Evolutionary conservation across 164 flowering plant genomes (phyloP).

Genomic region (Stephania yunnanensis): DNA sequence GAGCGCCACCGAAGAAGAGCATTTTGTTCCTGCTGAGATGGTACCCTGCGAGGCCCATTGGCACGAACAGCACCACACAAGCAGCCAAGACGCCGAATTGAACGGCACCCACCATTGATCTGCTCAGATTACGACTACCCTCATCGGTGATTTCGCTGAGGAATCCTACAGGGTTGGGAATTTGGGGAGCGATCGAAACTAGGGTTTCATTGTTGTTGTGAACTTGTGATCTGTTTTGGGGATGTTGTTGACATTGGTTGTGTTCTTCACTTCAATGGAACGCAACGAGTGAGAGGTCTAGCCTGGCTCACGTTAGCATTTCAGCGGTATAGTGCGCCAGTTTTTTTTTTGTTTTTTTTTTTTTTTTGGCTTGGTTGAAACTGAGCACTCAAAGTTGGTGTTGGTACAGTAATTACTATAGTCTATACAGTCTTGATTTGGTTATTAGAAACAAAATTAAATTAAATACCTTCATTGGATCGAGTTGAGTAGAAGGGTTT

Average conservation of each 20-base stretch:
- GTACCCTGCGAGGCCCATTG: conserved; percentile 93
- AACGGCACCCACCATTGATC: conserved; percentile 28
- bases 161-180: background rate
- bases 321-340: background rate
- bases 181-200: background rate
- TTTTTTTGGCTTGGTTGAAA: no score
- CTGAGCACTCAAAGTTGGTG: no score
- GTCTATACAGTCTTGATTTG: no score
- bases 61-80: conserved; percentile 74
- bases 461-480: no score
- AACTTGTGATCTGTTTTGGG: no score
- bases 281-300: background rate
- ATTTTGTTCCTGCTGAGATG: conserved; percentile 89
- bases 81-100: conserved; percentile 74
- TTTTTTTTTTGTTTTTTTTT: no score
- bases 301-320: background rate
- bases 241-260: no score
- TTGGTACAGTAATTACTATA: no score
- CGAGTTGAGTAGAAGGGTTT: no score
- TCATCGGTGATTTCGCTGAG: background rate
- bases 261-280: background rate
- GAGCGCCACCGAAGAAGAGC: conserved; percentile 87
- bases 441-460: no score
- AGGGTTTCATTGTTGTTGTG: background rate
- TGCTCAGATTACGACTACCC: background rate